These are phyloP conservation scores for Hortaea sp. DNA, from an alignment of 2,329 filamentous ascomycete species.

Conservation along the genomic window DNA sequence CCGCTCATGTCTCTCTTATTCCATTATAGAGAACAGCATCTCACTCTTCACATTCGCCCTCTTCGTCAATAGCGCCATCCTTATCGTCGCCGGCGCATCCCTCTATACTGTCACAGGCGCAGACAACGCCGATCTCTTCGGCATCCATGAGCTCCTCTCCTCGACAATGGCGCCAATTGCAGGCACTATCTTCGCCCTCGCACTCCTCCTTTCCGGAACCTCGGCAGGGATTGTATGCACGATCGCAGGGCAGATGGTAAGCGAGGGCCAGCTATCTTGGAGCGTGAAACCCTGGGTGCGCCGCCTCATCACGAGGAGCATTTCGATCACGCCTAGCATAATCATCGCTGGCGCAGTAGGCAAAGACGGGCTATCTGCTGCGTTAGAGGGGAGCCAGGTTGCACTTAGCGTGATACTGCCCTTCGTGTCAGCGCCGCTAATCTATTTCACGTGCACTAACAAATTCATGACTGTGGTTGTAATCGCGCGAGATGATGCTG, in stretches of 20 bases:
- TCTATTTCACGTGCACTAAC: constrained; percentile 73
- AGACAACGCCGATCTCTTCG: constrained; percentile 65
- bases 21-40: constrained; percentile 29
- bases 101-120: constrained; percentile 54
- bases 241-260: constrained; percentile 81
- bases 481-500: not conserved
- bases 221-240: constrained; percentile 82
- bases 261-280: constrained; percentile 72
- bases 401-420: constrained; percentile 69
- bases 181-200: constrained; percentile 74
- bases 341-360: constrained; percentile 75
- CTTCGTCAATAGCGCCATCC: constrained; percentile 34
- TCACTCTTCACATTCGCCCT: constrained; percentile 34
- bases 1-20: constrained; percentile 29
- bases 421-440: constrained; percentile 68
- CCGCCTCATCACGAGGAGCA: constrained; percentile 63
- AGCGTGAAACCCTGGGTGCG: constrained; percentile 66
- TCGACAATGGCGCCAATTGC: constrained; percentile 61
- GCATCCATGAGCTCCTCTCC: constrained; percentile 65
- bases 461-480: constrained; percentile 64
- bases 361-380: constrained; percentile 56
- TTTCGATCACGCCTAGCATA: constrained; percentile 74
- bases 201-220: constrained; percentile 67
- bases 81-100: constrained; percentile 56
- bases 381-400: constrained; percentile 69